phyloP scores from a whole-genome alignment of 345 rosid species.

The Hirschfeldia incana region DNA sequence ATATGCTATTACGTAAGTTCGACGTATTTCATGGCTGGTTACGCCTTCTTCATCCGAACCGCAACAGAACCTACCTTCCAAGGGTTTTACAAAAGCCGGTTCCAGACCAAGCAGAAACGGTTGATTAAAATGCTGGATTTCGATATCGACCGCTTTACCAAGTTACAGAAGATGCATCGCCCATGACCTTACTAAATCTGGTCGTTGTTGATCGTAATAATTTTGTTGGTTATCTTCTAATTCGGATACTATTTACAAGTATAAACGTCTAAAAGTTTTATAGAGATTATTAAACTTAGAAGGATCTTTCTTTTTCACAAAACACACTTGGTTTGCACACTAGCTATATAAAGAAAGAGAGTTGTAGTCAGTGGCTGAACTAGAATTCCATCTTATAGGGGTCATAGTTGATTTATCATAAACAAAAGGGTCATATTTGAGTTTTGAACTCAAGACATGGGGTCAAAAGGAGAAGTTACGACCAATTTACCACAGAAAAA shows the following conservation, averaged over 20 bases:
- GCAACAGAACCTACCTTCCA: conserved; percentile 85
- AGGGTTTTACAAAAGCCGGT: conserved; percentile 80
- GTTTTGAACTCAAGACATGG: too few relatives aligned
- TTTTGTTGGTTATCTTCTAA: background rate
- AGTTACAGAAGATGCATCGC: conserved; percentile 46
- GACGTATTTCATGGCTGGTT: conserved; percentile 71
- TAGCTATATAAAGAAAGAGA: too few relatives aligned
- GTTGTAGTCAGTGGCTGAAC: too few relatives aligned
- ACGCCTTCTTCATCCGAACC: conserved; percentile 82
- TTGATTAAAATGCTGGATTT: conserved; percentile 56
- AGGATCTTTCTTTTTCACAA: background rate
- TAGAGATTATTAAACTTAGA: conserved; percentile 14
- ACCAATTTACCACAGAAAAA: too few relatives aligned
- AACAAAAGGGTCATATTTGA: too few relatives aligned
- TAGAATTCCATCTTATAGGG: too few relatives aligned
- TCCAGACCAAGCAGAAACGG: conserved; percentile 57
- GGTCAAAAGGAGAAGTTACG: too few relatives aligned
- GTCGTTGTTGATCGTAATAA: conserved; percentile 10
- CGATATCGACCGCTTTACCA: conserved; percentile 52
- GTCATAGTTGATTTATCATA: too few relatives aligned
- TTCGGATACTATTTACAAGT: conserved; percentile 24
- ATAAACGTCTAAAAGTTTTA: background rate
- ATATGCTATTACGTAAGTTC: conserved; percentile 90
- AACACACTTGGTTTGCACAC: background rate
- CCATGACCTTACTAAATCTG: conserved; percentile 24